Evolutionary conservation across 140 eudicot genomes (phyloP).

Genomic region (Cichorium intybus): DNA sequence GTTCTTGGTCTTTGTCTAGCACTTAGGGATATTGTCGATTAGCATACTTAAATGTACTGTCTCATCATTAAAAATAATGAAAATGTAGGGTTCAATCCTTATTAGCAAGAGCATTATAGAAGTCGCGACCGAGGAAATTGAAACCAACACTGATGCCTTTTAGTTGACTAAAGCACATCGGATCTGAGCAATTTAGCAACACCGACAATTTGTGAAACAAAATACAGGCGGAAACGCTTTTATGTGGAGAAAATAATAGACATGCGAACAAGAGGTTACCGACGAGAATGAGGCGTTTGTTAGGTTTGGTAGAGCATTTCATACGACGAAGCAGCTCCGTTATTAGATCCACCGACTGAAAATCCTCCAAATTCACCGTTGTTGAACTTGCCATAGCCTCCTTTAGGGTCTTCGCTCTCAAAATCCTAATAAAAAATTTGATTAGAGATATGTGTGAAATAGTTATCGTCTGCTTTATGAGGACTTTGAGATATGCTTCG

Average conservation of each 20-base stretch:
- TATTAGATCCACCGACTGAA: slow-evolving; percentile 72
- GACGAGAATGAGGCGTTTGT: slow-evolving; percentile 92
- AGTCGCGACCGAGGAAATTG: slow-evolving; percentile 89
- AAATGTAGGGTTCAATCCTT: slow-evolving; percentile 21
- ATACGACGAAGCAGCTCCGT: slow-evolving; percentile 86
- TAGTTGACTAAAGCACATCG: slow-evolving; percentile 14
- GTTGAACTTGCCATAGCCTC: slow-evolving; percentile 31
- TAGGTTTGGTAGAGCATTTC: slow-evolving; percentile 81
- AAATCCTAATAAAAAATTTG: background rate
- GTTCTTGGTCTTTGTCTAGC: slow-evolving; percentile 91
- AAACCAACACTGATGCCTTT: slow-evolving; percentile 62
- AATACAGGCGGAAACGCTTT: background rate
- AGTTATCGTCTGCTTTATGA: background rate
- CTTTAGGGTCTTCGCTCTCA: slow-evolving; percentile 13
- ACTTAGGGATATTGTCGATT: slow-evolving; percentile 2
- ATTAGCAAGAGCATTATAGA: slow-evolving; percentile 92
- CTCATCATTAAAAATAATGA: background rate
- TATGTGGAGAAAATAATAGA: background rate
- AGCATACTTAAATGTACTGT: slow-evolving; percentile 5
- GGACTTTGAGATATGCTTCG: background rate
- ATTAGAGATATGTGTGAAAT: background rate
- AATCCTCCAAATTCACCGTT: slow-evolving; percentile 73
- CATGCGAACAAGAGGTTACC: slow-evolving; percentile 40
- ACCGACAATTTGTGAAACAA: background rate
- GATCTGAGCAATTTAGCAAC: slow-evolving; percentile 24